phyloP scores from a whole-genome alignment of 371 early-diverging fungal genomes.

The Apophysomyces variabilis region DNA sequence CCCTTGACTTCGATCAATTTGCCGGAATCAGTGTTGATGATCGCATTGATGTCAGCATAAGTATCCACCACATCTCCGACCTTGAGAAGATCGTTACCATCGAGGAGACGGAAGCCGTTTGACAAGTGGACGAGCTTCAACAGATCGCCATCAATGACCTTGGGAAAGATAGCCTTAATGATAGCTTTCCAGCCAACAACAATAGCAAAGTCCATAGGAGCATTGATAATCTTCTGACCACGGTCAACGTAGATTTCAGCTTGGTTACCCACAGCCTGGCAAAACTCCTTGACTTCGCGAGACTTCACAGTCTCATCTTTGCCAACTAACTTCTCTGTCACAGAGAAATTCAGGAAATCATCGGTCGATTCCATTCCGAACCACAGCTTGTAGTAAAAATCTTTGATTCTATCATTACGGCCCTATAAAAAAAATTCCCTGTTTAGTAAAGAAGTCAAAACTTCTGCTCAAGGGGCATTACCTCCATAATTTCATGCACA shows the following conservation, averaged over 20 bases:
- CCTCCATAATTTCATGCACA: conserved; percentile 92
- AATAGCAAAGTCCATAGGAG: conserved; percentile 95
- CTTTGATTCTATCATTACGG: conserved; percentile 91
- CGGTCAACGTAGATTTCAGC: conserved; percentile 86
- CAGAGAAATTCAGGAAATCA: conserved; percentile 57
- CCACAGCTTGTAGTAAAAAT: conserved; percentile 93
- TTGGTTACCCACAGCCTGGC: conserved; percentile 89
- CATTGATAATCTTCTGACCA: conserved; percentile 66
- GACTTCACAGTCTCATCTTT: conserved; percentile 64
- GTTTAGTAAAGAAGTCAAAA: too few species aligned
- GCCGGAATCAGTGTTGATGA: conserved; percentile 85
- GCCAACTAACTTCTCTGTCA: conserved; percentile 69
- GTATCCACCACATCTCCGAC: conserved; percentile 89
- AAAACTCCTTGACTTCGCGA: conserved; percentile 78
- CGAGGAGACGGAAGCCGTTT: conserved; percentile 91
- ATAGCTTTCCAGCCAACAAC: conserved; percentile 95
- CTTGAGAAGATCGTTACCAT: conserved; percentile 77
- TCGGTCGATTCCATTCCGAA: conserved; percentile 64
- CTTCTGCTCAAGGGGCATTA: conserved; percentile 7
- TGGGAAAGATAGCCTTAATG: conserved; percentile 93
- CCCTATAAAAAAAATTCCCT: conserved; percentile 41
- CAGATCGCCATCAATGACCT: conserved; percentile 93
- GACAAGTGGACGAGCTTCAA: conserved; percentile 91
- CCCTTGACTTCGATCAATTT: conserved; percentile 93
- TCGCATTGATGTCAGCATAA: conserved; percentile 76